These are phyloP conservation scores for Geranium brycei DNA, from an alignment of 345 rosid genomes.

Conservation along the genomic window DNA sequence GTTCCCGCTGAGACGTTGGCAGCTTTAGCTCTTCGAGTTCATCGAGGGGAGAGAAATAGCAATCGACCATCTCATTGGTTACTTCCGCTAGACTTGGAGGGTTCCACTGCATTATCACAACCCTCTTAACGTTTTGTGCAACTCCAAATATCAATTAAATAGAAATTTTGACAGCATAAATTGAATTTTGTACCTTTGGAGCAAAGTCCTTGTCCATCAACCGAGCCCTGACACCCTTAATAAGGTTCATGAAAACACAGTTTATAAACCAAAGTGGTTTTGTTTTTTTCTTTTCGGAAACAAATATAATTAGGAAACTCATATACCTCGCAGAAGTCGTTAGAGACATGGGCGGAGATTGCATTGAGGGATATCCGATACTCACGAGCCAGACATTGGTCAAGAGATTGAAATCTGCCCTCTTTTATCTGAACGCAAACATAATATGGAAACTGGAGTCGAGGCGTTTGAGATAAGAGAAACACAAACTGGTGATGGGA, in stretches of 20 bases:
- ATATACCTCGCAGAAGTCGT: slow-evolving; percentile 46
- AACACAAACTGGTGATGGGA: neutral
- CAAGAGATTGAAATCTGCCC: slow-evolving; percentile 81
- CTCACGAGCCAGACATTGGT: slow-evolving; percentile 76
- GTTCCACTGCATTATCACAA: slow-evolving; percentile 36
- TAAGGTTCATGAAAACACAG: no score
- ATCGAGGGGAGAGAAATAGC: slow-evolving; percentile 26
- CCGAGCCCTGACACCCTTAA: slow-evolving; percentile 15
- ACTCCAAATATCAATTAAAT: no score
- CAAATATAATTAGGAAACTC: no score
- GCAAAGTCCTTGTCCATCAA: slow-evolving; percentile 66
- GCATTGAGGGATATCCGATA: slow-evolving; percentile 49
- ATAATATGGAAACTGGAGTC: neutral
- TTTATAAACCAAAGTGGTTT: no score
- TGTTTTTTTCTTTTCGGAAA: no score
- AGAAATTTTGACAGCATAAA: neutral
- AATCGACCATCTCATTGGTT: slow-evolving; percentile 49
- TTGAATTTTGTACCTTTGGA: slow-evolving; percentile 49
- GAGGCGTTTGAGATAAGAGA: neutral
- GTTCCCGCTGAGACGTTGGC: slow-evolving; percentile 40
- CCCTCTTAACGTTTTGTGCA: no score
- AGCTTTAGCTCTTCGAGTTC: slow-evolving; percentile 41
- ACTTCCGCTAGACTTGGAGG: slow-evolving; percentile 43
- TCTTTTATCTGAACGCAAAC: slow-evolving; percentile 47
- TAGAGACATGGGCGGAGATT: slow-evolving; percentile 46